A percentile compares a stretch with the other conserved stretches of the same genome.
These are phyloP conservation scores for Starmerella geochares DNA, from an alignment of 805 yeast species.

Conservation along the genomic window DNA sequence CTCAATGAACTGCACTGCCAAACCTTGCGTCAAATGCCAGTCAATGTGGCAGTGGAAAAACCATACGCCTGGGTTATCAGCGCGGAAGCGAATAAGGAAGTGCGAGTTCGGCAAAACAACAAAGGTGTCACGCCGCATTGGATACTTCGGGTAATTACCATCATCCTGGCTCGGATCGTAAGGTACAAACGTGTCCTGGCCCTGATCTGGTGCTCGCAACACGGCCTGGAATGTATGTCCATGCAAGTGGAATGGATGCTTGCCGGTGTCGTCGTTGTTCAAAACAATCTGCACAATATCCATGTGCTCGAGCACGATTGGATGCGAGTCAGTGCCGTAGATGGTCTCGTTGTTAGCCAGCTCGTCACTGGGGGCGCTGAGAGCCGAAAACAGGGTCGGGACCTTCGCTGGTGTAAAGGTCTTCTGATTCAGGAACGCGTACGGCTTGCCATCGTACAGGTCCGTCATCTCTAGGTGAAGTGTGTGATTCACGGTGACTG, in stretches of 20 bases:
- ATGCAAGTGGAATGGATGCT: conserved; percentile 95
- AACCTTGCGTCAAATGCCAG: conserved; percentile 95
- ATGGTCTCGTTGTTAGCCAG: conserved; percentile 47
- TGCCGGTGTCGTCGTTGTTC: conserved; percentile 83
- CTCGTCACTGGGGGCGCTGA: conserved; percentile 45
- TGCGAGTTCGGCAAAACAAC: conserved; percentile 76
- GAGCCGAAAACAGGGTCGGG: conserved; percentile 72
- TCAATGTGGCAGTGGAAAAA: conserved; percentile 97
- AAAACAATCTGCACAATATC: conserved; percentile 69
- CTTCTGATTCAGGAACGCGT: conserved; percentile 91
- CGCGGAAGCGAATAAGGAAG: conserved; percentile 75
- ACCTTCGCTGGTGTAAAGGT: conserved; percentile 73
- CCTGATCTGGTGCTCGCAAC: conserved; percentile 49
- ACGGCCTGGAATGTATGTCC: conserved; percentile 84
- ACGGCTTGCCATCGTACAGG: conserved; percentile 76
- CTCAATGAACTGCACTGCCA: conserved; percentile 70
- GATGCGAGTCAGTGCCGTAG: conserved; percentile 72
- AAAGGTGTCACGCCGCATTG: conserved; percentile 75
- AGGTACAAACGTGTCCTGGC: conserved; percentile 44
- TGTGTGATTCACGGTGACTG: conserved; percentile 56
- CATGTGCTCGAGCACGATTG: conserved; percentile 57
- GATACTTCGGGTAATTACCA: conserved; percentile 56
- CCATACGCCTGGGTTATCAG: conserved; percentile 98
- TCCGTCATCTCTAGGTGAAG: conserved; percentile 75
- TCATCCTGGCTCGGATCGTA: conserved; percentile 45